phyloP scores from a whole-genome alignment of 148 eudicot species.

The Camellia granthamiana region DNA sequence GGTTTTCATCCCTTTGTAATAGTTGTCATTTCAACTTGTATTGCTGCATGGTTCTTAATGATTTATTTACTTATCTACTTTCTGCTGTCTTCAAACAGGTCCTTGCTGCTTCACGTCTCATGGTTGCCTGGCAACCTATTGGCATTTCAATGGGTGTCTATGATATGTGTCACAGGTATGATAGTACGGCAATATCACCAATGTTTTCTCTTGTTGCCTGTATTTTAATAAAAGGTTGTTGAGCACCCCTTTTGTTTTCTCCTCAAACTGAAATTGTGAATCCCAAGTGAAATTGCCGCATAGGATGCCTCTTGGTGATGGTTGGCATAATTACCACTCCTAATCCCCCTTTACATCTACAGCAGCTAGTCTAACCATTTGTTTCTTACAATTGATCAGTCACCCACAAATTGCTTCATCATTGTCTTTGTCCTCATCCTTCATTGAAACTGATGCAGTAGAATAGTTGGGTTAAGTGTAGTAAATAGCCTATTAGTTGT shows the following conservation, averaged over 20 bases:
- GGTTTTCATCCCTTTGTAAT: not conserved
- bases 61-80: not conserved
- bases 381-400: not conserved
- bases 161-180: conserved; percentile 95
- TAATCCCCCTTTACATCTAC: not conserved
- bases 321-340: not conserved
- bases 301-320: not conserved
- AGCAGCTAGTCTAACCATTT: not conserved
- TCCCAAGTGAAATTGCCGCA: too few species aligned
- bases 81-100: conserved; percentile 45
- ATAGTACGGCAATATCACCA: not conserved
- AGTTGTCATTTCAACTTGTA: not conserved
- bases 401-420: not conserved
- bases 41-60: not conserved
- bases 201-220: not conserved
- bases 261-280: not conserved
- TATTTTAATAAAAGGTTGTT: not conserved
- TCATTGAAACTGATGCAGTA: too few species aligned
- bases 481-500: too few species aligned
- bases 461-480: too few species aligned
- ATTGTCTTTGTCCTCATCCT: not conserved
- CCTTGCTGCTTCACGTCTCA: conserved; percentile 91
- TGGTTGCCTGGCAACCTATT: conserved; percentile 99
- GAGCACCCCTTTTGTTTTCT: not conserved
- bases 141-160: conserved; percentile 97